Evolutionary conservation across 306 rosid genomes (phyloP).

Genomic region (Medicago truncatula): DNA sequence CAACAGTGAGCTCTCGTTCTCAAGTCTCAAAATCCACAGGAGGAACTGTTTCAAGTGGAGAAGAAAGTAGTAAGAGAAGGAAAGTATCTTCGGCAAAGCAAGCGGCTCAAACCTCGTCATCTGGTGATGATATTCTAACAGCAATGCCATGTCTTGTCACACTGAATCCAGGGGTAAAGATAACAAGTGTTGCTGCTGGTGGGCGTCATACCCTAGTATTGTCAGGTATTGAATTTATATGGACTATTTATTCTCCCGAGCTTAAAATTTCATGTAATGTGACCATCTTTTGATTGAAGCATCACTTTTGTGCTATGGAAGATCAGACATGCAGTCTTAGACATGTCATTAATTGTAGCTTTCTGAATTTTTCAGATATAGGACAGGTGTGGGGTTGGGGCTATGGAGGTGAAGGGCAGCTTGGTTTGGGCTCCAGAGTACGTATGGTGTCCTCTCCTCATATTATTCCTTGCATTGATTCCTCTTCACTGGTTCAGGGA

Average conservation of each 20-base stretch:
- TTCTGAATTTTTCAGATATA: conserved; percentile 69
- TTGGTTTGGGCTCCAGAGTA: conserved; percentile 90
- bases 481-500: conserved; percentile 66
- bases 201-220: conserved; percentile 91
- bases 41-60: conserved; percentile 62
- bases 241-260: conserved; percentile 19
- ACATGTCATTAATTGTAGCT: conserved; percentile 43
- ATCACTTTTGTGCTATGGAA: conserved; percentile 37
- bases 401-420: conserved; percentile 99
- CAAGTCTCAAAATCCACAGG: conserved; percentile 69
- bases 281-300: conserved; percentile 23
- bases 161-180: conserved; percentile 78
- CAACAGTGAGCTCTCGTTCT: conserved; percentile 70
- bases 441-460: conserved; percentile 98
- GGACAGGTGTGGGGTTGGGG: conserved; percentile 99
- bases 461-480: conserved; percentile 76
- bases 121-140: conserved; percentile 76
- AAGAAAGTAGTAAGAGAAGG: conserved; percentile 84
- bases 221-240: conserved; percentile 62
- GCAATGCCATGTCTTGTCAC: conserved; percentile 89
- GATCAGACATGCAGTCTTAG: conserved; percentile 36
- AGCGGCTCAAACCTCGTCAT: conserved; percentile 74
- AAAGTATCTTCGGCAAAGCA: conserved; percentile 75
- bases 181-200: conserved; percentile 86
- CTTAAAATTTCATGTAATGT: conserved; percentile 22